A percentile compares a stretch with the other conserved stretches of the same genome.
phyloP scores from a whole-genome alignment of 2,329 filamentous ascomycete species.

The Diaporthe sp. region DNA sequence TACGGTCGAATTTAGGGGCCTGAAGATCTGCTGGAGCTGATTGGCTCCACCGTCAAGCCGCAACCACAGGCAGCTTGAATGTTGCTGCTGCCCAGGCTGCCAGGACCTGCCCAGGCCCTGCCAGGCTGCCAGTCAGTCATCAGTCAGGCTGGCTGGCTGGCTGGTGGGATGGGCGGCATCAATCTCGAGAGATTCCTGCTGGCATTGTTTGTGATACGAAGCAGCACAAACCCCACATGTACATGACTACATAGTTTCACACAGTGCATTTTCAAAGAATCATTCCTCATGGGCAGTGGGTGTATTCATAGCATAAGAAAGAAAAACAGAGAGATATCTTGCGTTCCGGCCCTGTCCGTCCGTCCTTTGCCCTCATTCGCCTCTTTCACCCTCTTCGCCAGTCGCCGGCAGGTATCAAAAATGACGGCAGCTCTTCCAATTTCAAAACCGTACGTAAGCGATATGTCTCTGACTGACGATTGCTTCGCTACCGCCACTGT shows the following conservation, averaged over 20 bases:
- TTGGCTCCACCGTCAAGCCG: conserved; percentile 5
- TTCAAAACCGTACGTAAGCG: not conserved
- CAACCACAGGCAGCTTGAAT: not conserved
- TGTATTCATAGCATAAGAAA: conserved; percentile 35
- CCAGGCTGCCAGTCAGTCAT: not conserved
- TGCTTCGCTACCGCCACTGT: conserved; percentile 19
- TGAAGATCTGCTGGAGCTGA: conserved; percentile 32
- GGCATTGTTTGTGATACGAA: not conserved
- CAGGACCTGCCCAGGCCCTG: not conserved
- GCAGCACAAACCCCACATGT: not conserved
- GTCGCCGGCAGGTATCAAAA: not conserved
- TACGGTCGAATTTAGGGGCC: conserved; percentile 26
- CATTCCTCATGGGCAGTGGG: conserved; percentile 25
- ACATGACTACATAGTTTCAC: not conserved
- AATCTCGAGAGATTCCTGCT: conserved; percentile 1
- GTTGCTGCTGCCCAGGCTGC: conserved; percentile 1
- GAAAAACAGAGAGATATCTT: conserved; percentile 23
- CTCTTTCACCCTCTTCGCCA: conserved; percentile 17
- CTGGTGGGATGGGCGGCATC: not conserved
- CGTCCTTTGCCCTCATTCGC: not conserved
- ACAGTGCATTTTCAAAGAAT: not conserved
- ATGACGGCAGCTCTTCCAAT: conserved; percentile 9
- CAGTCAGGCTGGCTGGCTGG: too few species aligned
- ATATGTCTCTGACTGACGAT: not conserved
- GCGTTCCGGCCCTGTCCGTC: conserved; percentile 4